Percentiles rank a stretch among this genome's conserved stretches.
These are phyloP conservation scores for Lactarius trivialis DNA, from an alignment of 768 basidiomycete species.

Conservation along the genomic window DNA sequence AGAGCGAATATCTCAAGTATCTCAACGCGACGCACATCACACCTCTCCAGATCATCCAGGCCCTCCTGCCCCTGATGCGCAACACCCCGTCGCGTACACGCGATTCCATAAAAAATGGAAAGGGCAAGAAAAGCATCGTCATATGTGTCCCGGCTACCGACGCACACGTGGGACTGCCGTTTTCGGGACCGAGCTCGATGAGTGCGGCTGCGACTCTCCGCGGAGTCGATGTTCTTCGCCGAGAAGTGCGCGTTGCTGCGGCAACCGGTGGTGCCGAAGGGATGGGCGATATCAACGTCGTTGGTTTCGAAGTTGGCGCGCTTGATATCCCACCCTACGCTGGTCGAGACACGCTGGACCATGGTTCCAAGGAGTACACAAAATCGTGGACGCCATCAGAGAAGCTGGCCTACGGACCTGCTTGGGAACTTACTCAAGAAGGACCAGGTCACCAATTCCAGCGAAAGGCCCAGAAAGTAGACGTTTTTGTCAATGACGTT, in stretches of 20 bases:
- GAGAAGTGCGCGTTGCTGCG: slow-evolving; percentile 58
- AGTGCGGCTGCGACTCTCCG: slow-evolving; percentile 66
- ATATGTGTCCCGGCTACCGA: slow-evolving; percentile 71
- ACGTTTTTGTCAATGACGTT: slow-evolving; percentile 52
- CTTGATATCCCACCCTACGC: slow-evolving; percentile 30
- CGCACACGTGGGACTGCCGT: slow-evolving; percentile 70
- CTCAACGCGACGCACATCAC: slow-evolving; percentile 69
- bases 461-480: slow-evolving; percentile 50
- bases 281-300: slow-evolving; percentile 62
- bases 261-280: slow-evolving; percentile 48
- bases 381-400: slow-evolving; percentile 71
- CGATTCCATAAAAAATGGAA: slow-evolving; percentile 43
- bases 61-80: slow-evolving; percentile 70
- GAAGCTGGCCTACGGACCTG: slow-evolving; percentile 63
- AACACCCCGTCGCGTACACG: slow-evolving; percentile 50
- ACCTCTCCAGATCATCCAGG: slow-evolving; percentile 71
- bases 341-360: slow-evolving; percentile 33
- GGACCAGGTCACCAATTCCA: slow-evolving; percentile 37
- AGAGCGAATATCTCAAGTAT: slow-evolving; percentile 59
- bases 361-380: slow-evolving; percentile 37
- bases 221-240: slow-evolving; percentile 63
- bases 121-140: slow-evolving; percentile 45
- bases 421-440: slow-evolving; percentile 48
- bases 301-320: slow-evolving; percentile 67
- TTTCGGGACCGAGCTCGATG: slow-evolving; percentile 59